A percentile compares a stretch with the other conserved stretches of the same genome.
phyloP scores from a whole-genome alignment of 345 rosid genomes.

The Zanthoxylum bungeanum region DNA sequence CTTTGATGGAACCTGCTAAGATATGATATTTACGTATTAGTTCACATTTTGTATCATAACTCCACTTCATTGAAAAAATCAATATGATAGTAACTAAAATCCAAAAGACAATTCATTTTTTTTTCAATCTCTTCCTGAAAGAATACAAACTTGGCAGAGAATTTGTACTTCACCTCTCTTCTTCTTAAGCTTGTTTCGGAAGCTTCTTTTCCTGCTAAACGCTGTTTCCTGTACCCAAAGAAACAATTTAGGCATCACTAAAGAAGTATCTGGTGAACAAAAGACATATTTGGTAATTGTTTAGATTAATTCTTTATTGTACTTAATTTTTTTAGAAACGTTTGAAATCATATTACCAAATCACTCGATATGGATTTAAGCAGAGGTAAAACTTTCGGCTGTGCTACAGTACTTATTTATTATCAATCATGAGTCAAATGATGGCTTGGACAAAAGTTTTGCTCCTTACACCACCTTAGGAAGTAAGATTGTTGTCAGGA shows the following conservation, averaged over 20 bases:
- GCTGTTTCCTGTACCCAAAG: constrained; percentile 54
- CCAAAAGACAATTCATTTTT: background rate
- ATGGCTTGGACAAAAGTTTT: background rate
- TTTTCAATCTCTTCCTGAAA: background rate
- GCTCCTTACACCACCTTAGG: background rate
- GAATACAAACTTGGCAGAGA: background rate
- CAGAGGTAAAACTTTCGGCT: too few species aligned
- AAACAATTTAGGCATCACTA: constrained; percentile 10
- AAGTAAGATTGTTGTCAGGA: background rate
- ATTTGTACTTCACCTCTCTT: constrained; percentile 37
- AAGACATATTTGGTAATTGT: background rate
- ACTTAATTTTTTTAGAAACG: too few species aligned
- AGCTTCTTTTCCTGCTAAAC: constrained; percentile 75
- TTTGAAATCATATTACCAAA: too few species aligned
- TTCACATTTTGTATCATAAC: background rate
- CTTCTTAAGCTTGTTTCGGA: constrained; percentile 75
- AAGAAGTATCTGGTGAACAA: background rate
- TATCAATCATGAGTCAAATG: background rate
- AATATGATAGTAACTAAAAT: background rate
- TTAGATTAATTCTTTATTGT: background rate
- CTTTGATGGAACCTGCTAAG: constrained; percentile 29
- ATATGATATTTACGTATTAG: constrained; percentile 4
- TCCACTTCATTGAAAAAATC: background rate
- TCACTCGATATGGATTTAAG: too few species aligned
- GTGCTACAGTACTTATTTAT: background rate